Evolutionary conservation across 257 asterid genomes (phyloP).

Genomic region (Scutellaria baicalensis): DNA sequence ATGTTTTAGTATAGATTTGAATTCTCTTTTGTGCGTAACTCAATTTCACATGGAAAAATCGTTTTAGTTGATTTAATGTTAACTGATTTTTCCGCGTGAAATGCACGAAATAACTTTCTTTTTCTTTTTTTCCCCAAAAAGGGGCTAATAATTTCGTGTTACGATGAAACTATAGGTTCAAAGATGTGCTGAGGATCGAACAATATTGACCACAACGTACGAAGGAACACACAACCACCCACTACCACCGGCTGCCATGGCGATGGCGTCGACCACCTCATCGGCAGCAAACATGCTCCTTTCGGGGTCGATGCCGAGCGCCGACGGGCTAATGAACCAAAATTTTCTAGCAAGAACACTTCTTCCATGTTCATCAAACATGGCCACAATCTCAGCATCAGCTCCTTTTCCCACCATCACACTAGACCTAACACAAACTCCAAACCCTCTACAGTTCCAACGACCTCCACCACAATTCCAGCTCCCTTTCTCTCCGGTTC

Average conservation of each 20-base stretch:
- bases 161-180: constrained; percentile 39
- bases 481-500: constrained; percentile 31
- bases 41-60: too few relatives aligned
- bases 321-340: constrained; percentile 75
- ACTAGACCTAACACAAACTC: constrained; percentile 73
- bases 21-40: not conserved
- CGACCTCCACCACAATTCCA: constrained; percentile 47
- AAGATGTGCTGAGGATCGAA: constrained; percentile 81
- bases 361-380: constrained; percentile 65
- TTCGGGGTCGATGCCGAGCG: constrained; percentile 85
- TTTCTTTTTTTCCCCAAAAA: not conserved
- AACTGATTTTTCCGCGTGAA: too few relatives aligned
- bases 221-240: constrained; percentile 96
- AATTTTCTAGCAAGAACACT: constrained; percentile 61
- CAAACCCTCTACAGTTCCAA: constrained; percentile 44
- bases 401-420: constrained; percentile 96
- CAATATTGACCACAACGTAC: constrained; percentile 73
- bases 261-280: constrained; percentile 94
- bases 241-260: constrained; percentile 94
- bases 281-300: constrained; percentile 93
- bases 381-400: constrained; percentile 95
- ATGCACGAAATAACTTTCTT: not conserved
- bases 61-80: too few relatives aligned
- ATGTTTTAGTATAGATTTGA: not conserved
- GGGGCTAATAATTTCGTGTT: too few relatives aligned